Conservation (phyloP, 78 protist species). For the Isochrysis galbana region DNA sequence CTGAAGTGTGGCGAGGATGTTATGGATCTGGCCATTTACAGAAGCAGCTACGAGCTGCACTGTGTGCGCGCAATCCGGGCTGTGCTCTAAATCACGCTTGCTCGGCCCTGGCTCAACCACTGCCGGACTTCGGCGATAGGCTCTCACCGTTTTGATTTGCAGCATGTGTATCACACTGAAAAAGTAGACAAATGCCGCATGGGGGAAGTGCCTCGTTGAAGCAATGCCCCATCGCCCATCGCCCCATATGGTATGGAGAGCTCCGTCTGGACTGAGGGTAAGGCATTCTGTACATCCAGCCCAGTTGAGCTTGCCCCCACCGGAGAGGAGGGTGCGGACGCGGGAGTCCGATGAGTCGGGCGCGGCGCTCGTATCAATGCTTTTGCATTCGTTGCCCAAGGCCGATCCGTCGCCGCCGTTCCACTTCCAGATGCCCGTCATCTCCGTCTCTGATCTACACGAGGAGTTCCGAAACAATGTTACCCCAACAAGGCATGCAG, state of each 20-base stretch:
- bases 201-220: background rate
- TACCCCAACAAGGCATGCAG: no score
- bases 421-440: conserved; percentile 13
- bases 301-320: background rate
- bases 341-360: background rate
- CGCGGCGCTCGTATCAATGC: background rate
- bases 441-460: no score
- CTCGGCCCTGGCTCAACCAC: no score
- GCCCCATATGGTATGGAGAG: background rate
- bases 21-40: no score
- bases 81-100: no score
- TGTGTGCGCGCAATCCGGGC: no score
- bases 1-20: no score
- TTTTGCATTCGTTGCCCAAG: background rate
- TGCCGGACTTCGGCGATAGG: no score
- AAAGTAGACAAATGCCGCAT: background rate
- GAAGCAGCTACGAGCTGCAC: no score
- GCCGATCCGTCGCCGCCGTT: conserved; percentile 20
- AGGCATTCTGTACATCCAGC: background rate
- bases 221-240: background rate
- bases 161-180: background rate
- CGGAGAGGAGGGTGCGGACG: background rate
- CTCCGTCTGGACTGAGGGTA: background rate
- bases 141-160: background rate
- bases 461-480: no score